These are phyloP conservation scores for Fusarium sp. DNA, from an alignment of 2,329 filamentous ascomycete genomes.

Conservation along the genomic window DNA sequence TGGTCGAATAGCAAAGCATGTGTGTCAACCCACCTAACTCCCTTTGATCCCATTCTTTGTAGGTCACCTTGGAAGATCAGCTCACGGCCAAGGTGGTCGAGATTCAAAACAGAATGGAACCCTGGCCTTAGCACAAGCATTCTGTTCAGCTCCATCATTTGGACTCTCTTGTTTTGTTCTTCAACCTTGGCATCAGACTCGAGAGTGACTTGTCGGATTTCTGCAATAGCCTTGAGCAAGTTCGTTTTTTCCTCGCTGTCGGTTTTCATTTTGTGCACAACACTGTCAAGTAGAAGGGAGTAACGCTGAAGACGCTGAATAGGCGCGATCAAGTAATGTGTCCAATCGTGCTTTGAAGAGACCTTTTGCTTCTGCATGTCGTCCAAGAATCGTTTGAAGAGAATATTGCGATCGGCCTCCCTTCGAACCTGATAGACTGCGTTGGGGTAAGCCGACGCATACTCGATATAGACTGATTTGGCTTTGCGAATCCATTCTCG, in stretches of 20 bases:
- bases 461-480: conserved; percentile 88
- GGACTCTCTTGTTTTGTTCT: conserved; percentile 91
- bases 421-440: conserved; percentile 86
- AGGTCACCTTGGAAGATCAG: conserved; percentile 90
- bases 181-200: conserved; percentile 95
- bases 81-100: conserved; percentile 93
- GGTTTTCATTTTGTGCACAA: conserved; percentile 83
- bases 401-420: conserved; percentile 84
- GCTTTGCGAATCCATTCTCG: conserved; percentile 98
- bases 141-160: conserved; percentile 83
- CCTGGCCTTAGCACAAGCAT: conserved; percentile 88
- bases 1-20: conserved; percentile 96
- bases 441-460: conserved; percentile 86
- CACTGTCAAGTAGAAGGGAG: conserved; percentile 82
- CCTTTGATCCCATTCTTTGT: conserved; percentile 86
- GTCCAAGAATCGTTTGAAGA: conserved; percentile 89
- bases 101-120: conserved; percentile 89
- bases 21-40: conserved; percentile 93
- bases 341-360: conserved; percentile 89
- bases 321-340: conserved; percentile 91
- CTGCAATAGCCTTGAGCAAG: conserved; percentile 84
- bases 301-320: conserved; percentile 95
- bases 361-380: conserved; percentile 81
- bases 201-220: conserved; percentile 88
- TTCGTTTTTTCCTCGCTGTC: conserved; percentile 93